phyloP scores from a whole-genome alignment of 495 filamentous ascomycete genomes.

The Chaetomidium leptoderma region DNA sequence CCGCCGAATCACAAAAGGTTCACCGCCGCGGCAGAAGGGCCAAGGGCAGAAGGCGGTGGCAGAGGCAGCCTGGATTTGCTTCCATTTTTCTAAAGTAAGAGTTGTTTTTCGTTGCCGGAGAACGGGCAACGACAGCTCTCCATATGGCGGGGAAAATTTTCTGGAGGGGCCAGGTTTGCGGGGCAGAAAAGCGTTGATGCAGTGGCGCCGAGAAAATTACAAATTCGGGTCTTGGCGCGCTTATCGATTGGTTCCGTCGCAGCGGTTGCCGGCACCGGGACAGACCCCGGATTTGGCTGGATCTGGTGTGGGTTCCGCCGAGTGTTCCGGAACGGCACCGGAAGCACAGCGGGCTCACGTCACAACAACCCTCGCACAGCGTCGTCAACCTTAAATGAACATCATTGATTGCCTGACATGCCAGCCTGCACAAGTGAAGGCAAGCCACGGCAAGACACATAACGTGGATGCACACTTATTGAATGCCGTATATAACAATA shows the following conservation, averaged over 20 bases:
- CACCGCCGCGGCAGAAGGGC: constrained; percentile 12
- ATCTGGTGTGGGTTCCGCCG: no score
- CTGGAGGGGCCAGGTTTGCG: constrained; percentile 7
- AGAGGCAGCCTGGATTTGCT: background rate
- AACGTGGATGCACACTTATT: no score
- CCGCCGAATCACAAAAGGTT: background rate
- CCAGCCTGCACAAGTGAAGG: no score
- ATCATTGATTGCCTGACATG: background rate
- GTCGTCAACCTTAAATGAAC: background rate
- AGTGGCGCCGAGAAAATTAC: background rate
- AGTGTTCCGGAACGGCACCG: background rate
- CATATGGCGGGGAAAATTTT: constrained; percentile 20
- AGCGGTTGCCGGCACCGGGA: background rate
- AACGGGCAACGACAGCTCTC: background rate
- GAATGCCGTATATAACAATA: no score
- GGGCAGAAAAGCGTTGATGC: constrained; percentile 1
- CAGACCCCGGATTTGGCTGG: background rate
- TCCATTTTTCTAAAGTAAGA: constrained; percentile 15
- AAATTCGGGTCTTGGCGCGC: background rate
- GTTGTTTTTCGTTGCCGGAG: constrained; percentile 4
- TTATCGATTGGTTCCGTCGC: constrained; percentile 2
- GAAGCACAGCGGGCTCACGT: background rate
- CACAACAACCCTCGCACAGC: background rate
- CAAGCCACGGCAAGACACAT: no score
- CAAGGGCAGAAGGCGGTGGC: constrained; percentile 11